Evolutionary conservation across 306 rosid genomes (phyloP), one percentile per base, ranked within the genome.

Genomic region (Erythrophleum fordii): DNA sequence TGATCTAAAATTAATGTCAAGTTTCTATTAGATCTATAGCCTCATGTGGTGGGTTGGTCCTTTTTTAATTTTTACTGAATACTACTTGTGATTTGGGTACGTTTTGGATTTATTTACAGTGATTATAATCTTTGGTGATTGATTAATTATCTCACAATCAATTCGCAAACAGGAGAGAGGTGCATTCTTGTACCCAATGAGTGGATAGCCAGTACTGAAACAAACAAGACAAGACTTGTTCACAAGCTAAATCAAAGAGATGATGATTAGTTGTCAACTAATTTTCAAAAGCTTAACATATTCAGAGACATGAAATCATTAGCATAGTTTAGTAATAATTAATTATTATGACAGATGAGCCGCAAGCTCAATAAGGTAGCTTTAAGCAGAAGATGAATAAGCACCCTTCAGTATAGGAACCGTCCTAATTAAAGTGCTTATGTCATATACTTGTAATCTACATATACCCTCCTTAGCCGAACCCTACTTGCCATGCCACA

Each of bases 401-500:
- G 71, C 70, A 68, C 75, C 53, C 61, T 73, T 39, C 0, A 5
- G 56, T 52, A 20, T 39, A 0, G 49, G 53, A 68, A 42, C 69
- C 84, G 48, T 77, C 83, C 84, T 61, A 85, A 73, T 39, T 67
- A 85, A 73, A 76, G 72, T 68, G 83, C 80, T 75, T 64, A 72
- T 81, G 86, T 87, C 86, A 84, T 68, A 76, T 67, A 81, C 81
- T 81, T 85, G 91, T 65, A 44, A 67, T 81, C 76, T 81, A 81
- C 87, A 81, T 60, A 87, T 81, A 73, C 88, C 78, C 83, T 81
- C 49, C 84, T 85, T 77, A 80, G 80, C 81, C 62, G 86, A 87
- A 81, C 81, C 51, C n/a, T 75, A 87, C 90, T 87, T 83, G 82
- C 13, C 80, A 82, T 85, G 80, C 81, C 75, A 84, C 88, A 77